Evolutionary conservation across 1,284 basidiomycete species (phyloP), one percentile per base, ranked within the genome.

Genomic region (Irpex sp.): DNA sequence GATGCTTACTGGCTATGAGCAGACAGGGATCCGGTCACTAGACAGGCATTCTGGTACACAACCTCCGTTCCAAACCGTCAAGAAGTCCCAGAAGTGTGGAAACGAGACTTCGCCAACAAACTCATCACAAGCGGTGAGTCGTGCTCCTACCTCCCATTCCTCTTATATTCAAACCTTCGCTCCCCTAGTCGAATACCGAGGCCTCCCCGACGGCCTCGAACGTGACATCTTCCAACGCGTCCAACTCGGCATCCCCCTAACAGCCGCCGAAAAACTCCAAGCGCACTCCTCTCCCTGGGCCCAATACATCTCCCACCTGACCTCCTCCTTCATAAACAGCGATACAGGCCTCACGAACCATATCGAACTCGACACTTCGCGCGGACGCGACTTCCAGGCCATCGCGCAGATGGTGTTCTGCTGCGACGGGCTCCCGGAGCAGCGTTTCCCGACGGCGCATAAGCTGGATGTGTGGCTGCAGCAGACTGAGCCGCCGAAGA

Each of bases 211-310:
- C 7, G 75, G 77, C 6, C 81, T 68, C 2, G 77, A 90, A 69
- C 83, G 88, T 54, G 89, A 92, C 58, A 86, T 91, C n/a, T 92
- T 92, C 72, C 87, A 90, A 68, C 78, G 90, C 36, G 89, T 92
- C 5, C 90, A 92, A 68, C 73, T 91, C n/a, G 89, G 89, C 46
- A 84, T 90, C 77, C 78, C 83, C 13, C 76, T 92, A 56, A 87
- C 86, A 2, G 81, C 84, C 13, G 88, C 86, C 89, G 89, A 91
- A 71, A 90, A 89, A 74, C 70, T 90, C 26, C 89, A 89, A 66
- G 89, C 89, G 0, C 83, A 91, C 57, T 76, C 83, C 4, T 89
- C 89, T 1, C 80, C 82, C 0, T 84, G 85, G 81, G 78, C 86
- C 15, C 75, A 80, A 70, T 86, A 76, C 72, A 82, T 92, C 66